Percentiles rank a stretch among this genome's conserved stretches.
These are phyloP conservation scores for Phlyctochytrium bullatum DNA, from an alignment of 192 early-diverging fungal genomes.

Conservation along the genomic window DNA sequence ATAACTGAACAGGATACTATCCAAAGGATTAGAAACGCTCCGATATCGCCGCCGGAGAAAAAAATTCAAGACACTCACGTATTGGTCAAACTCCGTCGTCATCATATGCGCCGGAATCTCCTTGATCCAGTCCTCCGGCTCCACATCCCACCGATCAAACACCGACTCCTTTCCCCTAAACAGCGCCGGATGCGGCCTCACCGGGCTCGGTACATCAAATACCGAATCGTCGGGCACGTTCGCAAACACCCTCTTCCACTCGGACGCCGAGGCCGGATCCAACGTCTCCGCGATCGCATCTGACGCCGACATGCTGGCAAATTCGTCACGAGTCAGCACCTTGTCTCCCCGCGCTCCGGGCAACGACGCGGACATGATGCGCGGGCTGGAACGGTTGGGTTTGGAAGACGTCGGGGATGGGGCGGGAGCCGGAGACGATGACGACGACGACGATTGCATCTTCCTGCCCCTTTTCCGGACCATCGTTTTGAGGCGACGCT, in stretches of 20 bases:
- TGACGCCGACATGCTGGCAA: too few species aligned
- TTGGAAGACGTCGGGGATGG: too few species aligned
- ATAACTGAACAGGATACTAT: neutral
- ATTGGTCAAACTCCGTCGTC: neutral
- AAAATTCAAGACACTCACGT: neutral
- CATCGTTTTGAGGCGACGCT: neutral
- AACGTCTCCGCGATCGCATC: neutral
- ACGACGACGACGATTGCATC: too few species aligned
- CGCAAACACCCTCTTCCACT: conserved; percentile 4
- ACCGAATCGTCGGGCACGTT: neutral
- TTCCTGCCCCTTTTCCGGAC: neutral
- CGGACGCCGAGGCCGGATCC: neutral
- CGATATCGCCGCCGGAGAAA: too few species aligned
- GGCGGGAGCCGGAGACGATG: too few species aligned
- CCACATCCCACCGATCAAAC: neutral
- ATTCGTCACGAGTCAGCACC: too few species aligned
- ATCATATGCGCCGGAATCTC: neutral
- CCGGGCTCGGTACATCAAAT: neutral
- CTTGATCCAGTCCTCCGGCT: neutral
- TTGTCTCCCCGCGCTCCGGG: neutral
- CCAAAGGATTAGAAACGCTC: too few species aligned
- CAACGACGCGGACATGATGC: too few species aligned
- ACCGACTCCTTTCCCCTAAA: neutral
- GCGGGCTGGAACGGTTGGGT: too few species aligned
- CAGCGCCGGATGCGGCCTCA: neutral